Evolutionary conservation across 2,329 filamentous ascomycete genomes (phyloP).

Genomic region (Graphium sp.): DNA sequence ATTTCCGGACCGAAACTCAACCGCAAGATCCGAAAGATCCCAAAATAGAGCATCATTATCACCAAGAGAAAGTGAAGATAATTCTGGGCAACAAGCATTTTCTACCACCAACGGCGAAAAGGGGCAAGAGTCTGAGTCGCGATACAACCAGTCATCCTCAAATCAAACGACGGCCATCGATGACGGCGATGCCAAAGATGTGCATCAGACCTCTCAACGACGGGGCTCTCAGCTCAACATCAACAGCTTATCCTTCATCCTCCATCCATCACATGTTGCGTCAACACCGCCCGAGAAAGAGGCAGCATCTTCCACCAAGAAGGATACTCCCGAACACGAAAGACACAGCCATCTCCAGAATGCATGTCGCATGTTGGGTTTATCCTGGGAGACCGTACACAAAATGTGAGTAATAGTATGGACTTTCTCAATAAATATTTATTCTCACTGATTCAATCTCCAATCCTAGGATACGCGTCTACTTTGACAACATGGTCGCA

Average conservation of each 20-base stretch:
- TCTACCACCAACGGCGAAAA: no score
- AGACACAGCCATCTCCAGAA: not conserved
- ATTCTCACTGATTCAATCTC: no score
- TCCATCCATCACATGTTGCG: slow-evolving; percentile 11
- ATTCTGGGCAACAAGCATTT: no score
- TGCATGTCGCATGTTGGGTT: slow-evolving; percentile 1
- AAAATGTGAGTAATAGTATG: not conserved
- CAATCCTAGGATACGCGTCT: slow-evolving; percentile 8
- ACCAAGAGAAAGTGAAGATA: not conserved
- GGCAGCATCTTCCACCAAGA: not conserved
- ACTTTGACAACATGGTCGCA: slow-evolving; percentile 14
- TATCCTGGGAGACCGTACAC: not conserved
- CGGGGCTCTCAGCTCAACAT: slow-evolving; percentile 3
- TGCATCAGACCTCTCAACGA: not conserved
- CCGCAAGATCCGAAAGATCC: not conserved
- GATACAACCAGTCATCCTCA: no score
- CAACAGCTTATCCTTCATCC: slow-evolving; percentile 9
- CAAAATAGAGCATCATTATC: not conserved
- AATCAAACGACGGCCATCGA: no score
- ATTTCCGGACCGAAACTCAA: slow-evolving; percentile 4
- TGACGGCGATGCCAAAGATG: slow-evolving; percentile 3
- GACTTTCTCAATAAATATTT: not conserved
- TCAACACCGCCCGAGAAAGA: slow-evolving; percentile 5
- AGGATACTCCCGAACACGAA: not conserved
- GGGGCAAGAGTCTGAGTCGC: no score